Percentiles rank a stretch among this genome's conserved stretches.
phyloP scores from a whole-genome alignment of 768 basidiomycete species.

The Suillus ampliporus region DNA sequence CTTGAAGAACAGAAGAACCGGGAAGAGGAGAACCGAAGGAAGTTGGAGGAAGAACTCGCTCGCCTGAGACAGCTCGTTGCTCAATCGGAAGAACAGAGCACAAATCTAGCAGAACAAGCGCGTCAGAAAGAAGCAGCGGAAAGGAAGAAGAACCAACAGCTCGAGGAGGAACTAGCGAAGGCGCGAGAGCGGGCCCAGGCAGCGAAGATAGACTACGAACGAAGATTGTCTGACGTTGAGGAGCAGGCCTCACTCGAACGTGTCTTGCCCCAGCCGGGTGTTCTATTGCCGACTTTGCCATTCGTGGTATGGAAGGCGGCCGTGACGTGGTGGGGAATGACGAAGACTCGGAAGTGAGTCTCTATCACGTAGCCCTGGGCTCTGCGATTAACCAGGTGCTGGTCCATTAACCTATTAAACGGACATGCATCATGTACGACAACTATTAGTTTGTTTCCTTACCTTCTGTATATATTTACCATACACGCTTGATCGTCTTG shows the following conservation, averaged over 20 bases:
- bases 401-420: constrained; percentile 1
- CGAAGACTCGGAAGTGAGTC: constrained; percentile 19
- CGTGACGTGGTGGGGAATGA: constrained; percentile 38
- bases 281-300: constrained; percentile 36
- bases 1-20: constrained; percentile 37
- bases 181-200: constrained; percentile 33
- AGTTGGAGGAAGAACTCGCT: constrained; percentile 31
- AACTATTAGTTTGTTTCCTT: not conserved
- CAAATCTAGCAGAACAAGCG: constrained; percentile 32
- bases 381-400: not conserved
- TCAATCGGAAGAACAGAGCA: constrained; percentile 35
- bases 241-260: not conserved
- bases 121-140: constrained; percentile 33
- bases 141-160: constrained; percentile 31
- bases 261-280: constrained; percentile 24
- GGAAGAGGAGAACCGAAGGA: constrained; percentile 38
- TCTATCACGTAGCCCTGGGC: not conserved
- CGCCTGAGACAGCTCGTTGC: constrained; percentile 30
- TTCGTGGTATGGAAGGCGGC: constrained; percentile 41
- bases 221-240: constrained; percentile 26
- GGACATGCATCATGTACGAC: not conserved
- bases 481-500: not conserved
- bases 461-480: constrained; percentile 4
- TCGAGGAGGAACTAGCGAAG: constrained; percentile 37
- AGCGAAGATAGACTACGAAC: constrained; percentile 31